Evolutionary conservation across 1,284 basidiomycete genomes (phyloP).

Genomic region (Ceratobasidium sp.): DNA sequence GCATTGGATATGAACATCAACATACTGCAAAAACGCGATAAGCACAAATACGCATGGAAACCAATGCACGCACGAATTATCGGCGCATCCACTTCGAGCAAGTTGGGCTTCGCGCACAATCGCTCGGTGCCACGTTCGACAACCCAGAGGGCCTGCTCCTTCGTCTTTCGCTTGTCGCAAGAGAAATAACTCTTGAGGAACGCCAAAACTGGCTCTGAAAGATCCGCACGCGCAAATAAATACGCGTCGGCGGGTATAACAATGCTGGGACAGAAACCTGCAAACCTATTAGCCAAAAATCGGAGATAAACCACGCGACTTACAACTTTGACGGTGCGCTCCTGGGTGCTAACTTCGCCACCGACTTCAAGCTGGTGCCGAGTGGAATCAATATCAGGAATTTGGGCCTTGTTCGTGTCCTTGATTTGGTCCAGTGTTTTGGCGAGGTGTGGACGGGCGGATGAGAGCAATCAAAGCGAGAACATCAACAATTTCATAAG

Average conservation of each 20-base stretch:
- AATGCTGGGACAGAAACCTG: conserved; percentile 97
- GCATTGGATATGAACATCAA: too few species aligned
- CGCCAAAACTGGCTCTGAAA: conserved; percentile 92
- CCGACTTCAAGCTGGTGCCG: too few species aligned
- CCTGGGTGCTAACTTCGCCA: too few species aligned
- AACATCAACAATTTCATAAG: too few species aligned
- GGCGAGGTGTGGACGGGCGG: conserved; percentile 80
- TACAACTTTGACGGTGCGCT: too few species aligned
- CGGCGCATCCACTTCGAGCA: conserved; percentile 93
- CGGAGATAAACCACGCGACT: too few species aligned
- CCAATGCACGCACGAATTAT: conserved; percentile 81
- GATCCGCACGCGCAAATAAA: conserved; percentile 87
- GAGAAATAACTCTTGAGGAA: conserved; percentile 99
- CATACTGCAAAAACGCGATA: too few species aligned
- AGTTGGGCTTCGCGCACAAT: conserved; percentile 86
- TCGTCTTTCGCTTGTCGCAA: conserved; percentile 91
- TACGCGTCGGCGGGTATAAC: conserved; percentile 91
- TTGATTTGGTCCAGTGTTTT: too few species aligned
- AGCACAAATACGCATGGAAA: not conserved
- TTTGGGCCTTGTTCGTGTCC: too few species aligned
- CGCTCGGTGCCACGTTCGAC: conserved; percentile 85
- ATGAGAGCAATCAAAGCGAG: too few species aligned
- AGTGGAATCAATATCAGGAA: too few species aligned
- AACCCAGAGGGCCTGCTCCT: conserved; percentile 92
- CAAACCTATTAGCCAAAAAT: too few species aligned